Evolutionary conservation across 306 rosid species (phyloP).

Genomic region (Glycine tomentella): DNA sequence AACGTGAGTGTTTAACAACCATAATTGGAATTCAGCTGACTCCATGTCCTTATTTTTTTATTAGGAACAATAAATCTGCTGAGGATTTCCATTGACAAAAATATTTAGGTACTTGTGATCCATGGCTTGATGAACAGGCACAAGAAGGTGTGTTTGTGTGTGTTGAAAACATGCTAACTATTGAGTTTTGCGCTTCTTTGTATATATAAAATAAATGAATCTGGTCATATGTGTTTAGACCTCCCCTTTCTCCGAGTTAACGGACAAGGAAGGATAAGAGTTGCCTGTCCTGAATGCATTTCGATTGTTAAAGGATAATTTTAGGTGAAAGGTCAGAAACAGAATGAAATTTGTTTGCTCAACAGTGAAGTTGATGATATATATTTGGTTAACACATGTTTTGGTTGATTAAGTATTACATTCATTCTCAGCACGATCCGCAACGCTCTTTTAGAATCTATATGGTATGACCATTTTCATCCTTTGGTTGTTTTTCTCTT

Average conservation of each 20-base stretch:
- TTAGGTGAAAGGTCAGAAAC: constrained; percentile 15
- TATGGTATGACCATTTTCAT: background rate
- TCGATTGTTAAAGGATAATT: constrained; percentile 25
- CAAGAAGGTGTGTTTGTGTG: background rate
- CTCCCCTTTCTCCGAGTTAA: background rate
- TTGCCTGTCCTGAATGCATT: background rate
- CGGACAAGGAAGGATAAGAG: background rate
- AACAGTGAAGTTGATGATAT: background rate
- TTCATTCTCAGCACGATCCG: constrained; percentile 8
- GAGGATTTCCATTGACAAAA: background rate
- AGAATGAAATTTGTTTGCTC: background rate
- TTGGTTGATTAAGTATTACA: constrained; percentile 4
- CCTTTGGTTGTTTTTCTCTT: background rate
- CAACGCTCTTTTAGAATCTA: background rate
- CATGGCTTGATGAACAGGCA: background rate
- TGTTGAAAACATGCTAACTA: constrained; percentile 13
- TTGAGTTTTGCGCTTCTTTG: background rate
- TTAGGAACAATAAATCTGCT: background rate
- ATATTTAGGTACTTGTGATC: background rate
- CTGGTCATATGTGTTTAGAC: background rate
- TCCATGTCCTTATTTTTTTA: background rate
- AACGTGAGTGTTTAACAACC: background rate
- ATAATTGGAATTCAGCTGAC: constrained; percentile 3
- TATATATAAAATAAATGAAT: background rate
- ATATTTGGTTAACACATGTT: background rate